Evolutionary conservation across 208 protist genomes (phyloP).

Genomic region (Trypanosoma avium): DNA sequence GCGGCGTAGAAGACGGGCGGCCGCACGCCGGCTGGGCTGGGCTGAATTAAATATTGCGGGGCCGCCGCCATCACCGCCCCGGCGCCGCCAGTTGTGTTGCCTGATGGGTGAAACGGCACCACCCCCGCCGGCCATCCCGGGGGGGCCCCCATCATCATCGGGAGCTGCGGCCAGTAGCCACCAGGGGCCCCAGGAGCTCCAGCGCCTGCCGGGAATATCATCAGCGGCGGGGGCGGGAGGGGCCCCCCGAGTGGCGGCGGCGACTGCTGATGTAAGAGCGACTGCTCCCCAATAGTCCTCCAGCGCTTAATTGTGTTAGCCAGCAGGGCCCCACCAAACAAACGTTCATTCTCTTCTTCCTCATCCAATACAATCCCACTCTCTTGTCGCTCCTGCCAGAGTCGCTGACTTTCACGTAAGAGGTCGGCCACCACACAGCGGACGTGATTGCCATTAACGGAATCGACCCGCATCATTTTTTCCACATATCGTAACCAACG

Average conservation of each 20-base stretch:
- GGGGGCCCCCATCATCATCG: constrained; percentile 18
- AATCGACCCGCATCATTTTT: constrained; percentile 69
- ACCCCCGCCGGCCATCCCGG: constrained; percentile 16
- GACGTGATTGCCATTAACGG: constrained; percentile 64
- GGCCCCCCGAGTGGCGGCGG: constrained; percentile 5
- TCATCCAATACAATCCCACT: constrained; percentile 63
- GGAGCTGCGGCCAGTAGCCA: constrained; percentile 26
- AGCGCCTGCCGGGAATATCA: constrained; percentile 2
- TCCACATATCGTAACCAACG: constrained; percentile 78
- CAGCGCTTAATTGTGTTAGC: constrained; percentile 48
- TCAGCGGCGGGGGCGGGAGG: background rate
- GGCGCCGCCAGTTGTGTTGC: no score
- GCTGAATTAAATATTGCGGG: no score
- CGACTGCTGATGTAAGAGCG: constrained; percentile 2
- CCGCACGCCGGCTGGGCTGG: no score
- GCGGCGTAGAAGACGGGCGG: constrained; percentile 16
- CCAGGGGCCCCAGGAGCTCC: background rate
- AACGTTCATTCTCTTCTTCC: constrained; percentile 63
- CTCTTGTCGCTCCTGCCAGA: constrained; percentile 78
- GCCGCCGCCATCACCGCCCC: background rate
- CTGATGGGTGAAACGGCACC: constrained; percentile 12
- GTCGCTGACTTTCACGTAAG: constrained; percentile 48
- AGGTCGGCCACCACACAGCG: constrained; percentile 32
- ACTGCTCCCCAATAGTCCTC: constrained; percentile 27
- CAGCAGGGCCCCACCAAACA: constrained; percentile 54